A percentile compares a stretch with the other conserved stretches of the same genome.
Evolutionary conservation across 1,139 yeast genomes (phyloP).

Genomic region (Zygotorulaspora mrakii): DNA sequence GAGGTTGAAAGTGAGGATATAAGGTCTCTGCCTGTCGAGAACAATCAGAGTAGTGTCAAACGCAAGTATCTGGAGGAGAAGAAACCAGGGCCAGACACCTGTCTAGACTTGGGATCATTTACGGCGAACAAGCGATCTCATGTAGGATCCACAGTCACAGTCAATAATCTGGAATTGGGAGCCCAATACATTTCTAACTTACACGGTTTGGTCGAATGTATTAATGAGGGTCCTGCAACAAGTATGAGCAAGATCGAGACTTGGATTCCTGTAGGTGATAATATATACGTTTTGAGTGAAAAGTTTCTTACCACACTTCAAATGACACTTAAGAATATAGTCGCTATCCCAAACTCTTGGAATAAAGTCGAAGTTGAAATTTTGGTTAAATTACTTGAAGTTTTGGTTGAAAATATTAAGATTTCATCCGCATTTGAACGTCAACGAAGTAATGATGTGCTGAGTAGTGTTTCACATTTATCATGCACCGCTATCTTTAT

Average conservation of each 20-base stretch:
- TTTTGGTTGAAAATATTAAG: conserved; percentile 23
- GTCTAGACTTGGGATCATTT: conserved; percentile 7
- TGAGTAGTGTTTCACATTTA: conserved; percentile 35
- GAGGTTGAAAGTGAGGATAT: conserved; percentile 10
- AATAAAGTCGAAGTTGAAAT: conserved; percentile 12
- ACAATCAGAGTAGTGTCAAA: not conserved
- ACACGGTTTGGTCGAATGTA: conserved; percentile 8
- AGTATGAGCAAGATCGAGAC: conserved; percentile 18
- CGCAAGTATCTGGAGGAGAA: not conserved
- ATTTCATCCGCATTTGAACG: conserved; percentile 6
- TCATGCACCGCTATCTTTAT: conserved; percentile 44
- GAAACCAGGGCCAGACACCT: conserved; percentile 3
- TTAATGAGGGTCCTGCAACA: conserved; percentile 11
- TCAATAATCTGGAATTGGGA: conserved; percentile 24
- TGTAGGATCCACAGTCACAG: conserved; percentile 20
- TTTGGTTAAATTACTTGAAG: conserved; percentile 20
- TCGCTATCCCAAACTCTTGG: conserved; percentile 16
- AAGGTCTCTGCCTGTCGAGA: not conserved
- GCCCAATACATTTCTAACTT: conserved; percentile 26
- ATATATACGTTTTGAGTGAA: conserved; percentile 16
- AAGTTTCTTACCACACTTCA: conserved; percentile 19
- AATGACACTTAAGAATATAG: conserved; percentile 23
- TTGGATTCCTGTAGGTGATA: conserved; percentile 20
- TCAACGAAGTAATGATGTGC: conserved; percentile 7
- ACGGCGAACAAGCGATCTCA: conserved; percentile 20